Conservation (phyloP, 2,329 filamentous ascomycete genomes). For the Fusarium anguioides region DNA sequence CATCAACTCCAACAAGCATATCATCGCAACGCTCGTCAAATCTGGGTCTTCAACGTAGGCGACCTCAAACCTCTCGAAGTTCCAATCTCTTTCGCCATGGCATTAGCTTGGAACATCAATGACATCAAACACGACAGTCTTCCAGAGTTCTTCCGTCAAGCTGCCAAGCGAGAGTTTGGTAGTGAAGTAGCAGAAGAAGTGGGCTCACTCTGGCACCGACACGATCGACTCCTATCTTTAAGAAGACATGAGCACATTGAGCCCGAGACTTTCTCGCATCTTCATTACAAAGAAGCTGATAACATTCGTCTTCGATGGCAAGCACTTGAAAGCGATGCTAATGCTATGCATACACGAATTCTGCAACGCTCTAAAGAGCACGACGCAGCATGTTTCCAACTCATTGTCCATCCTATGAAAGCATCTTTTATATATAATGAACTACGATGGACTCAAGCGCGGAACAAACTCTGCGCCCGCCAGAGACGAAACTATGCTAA, state of each 20-base stretch:
- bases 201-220: slow-evolving; percentile 60
- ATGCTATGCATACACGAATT: slow-evolving; percentile 44
- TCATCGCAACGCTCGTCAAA: slow-evolving; percentile 57
- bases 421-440: slow-evolving; percentile 63
- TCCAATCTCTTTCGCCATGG: slow-evolving; percentile 65
- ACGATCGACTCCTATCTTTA: slow-evolving; percentile 58
- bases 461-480: slow-evolving; percentile 62
- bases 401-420: slow-evolving; percentile 67
- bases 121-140: slow-evolving; percentile 54
- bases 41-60: slow-evolving; percentile 73
- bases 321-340: slow-evolving; percentile 55
- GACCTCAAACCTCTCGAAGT: slow-evolving; percentile 70
- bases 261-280: slow-evolving; percentile 63
- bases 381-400: slow-evolving; percentile 66
- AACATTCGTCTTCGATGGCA: slow-evolving; percentile 60
- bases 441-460: slow-evolving; percentile 55
- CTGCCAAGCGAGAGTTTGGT: slow-evolving; percentile 63
- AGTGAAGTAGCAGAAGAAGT: slow-evolving; percentile 55
- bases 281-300: slow-evolving; percentile 70
- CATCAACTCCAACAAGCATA: slow-evolving; percentile 69
- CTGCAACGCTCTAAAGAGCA: slow-evolving; percentile 52
- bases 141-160: slow-evolving; percentile 57
- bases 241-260: slow-evolving; percentile 70
- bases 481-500: slow-evolving; percentile 68
- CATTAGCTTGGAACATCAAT: slow-evolving; percentile 67